phyloP scores from a whole-genome alignment of 148 eudicot genomes.

The Euryodendron excelsum region DNA sequence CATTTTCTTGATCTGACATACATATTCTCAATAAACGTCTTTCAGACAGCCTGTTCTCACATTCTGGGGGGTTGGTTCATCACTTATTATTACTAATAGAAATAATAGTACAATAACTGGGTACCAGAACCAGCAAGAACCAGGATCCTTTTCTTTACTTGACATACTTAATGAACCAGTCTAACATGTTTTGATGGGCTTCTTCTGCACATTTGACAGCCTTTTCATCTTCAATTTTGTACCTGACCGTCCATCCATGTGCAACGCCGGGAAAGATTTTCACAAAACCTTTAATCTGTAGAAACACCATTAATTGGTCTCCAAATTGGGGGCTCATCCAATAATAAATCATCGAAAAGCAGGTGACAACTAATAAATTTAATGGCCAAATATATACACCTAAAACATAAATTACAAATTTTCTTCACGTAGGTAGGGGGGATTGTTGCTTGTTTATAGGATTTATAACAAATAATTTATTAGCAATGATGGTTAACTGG shows the following conservation, averaged over 20 bases:
- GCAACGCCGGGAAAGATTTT: conserved; percentile 39
- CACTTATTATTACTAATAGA: neutral
- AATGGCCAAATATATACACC: neutral
- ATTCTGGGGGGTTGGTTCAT: too few species aligned
- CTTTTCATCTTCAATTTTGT: conserved; percentile 29
- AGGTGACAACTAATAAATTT: neutral
- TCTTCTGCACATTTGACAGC: conserved; percentile 46
- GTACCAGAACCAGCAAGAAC: neutral
- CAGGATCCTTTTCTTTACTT: conserved; percentile 11
- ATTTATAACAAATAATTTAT: neutral
- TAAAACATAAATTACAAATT: too few species aligned
- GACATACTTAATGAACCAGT: conserved; percentile 30
- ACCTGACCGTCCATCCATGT: conserved; percentile 51
- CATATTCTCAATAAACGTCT: too few species aligned
- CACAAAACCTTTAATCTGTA: conserved; percentile 35
- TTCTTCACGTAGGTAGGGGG: too few species aligned
- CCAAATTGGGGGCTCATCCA: neutral
- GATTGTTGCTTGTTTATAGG: neutral
- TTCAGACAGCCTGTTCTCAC: neutral
- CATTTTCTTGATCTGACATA: too few species aligned
- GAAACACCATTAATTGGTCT: neutral
- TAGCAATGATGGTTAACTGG: neutral
- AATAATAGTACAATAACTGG: neutral
- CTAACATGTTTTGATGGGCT: conserved; percentile 40
- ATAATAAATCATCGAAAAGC: neutral